Conservation (phyloP, 2,329 filamentous ascomycete genomes). For the Aspergillus carbonarius region DNA sequence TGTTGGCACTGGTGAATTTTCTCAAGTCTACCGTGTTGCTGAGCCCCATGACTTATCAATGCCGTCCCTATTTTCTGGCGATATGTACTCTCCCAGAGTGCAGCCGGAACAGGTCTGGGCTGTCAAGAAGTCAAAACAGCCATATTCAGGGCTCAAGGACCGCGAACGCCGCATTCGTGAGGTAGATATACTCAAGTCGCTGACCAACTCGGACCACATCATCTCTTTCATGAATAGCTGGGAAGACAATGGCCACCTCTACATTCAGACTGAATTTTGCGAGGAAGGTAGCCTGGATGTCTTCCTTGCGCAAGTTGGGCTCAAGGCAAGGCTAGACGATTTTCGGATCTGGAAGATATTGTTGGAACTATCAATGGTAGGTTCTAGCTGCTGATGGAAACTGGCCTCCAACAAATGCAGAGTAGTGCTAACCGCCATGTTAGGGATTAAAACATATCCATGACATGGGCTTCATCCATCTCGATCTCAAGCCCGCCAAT, state of each 20-base stretch:
- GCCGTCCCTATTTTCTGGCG: constrained; percentile 43
- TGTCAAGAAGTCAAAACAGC: constrained; percentile 87
- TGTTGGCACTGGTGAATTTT: constrained; percentile 88
- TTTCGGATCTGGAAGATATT: constrained; percentile 99
- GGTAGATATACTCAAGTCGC: constrained; percentile 72
- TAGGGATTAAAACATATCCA: constrained; percentile 90
- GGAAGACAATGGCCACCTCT: constrained; percentile 82
- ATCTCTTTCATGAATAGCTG: constrained; percentile 81
- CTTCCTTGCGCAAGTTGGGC: constrained; percentile 79
- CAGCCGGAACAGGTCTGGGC: constrained; percentile 69
- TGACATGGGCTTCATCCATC: constrained; percentile 74
- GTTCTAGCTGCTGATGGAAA: not conserved
- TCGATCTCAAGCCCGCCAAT: constrained; percentile 67
- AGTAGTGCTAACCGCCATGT: constrained; percentile 11
- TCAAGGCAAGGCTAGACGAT: constrained; percentile 85
- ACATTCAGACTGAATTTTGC: constrained; percentile 97
- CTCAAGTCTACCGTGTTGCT: constrained; percentile 80
- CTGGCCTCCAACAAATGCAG: not conserved
- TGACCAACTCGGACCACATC: constrained; percentile 80
- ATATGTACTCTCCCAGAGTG: constrained; percentile 55
- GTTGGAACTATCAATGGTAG: constrained; percentile 77
- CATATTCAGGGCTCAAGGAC: constrained; percentile 74
- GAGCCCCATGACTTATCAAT: constrained; percentile 37
- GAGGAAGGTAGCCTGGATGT: constrained; percentile 87
- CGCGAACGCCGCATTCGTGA: constrained; percentile 82